Conservation (phyloP, 306 rosid species). For the Urtica urens region DNA sequence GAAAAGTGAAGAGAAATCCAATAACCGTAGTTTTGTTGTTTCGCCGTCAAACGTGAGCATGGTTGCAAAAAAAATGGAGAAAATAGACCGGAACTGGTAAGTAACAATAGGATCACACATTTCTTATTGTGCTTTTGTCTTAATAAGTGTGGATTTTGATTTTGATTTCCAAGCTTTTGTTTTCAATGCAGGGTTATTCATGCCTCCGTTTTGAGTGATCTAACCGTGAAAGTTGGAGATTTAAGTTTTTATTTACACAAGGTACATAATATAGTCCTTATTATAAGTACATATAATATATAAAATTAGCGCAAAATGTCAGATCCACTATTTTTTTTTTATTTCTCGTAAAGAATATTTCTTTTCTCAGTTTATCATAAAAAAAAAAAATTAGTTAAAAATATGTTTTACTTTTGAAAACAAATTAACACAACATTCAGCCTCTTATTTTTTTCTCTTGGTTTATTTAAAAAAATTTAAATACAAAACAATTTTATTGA, state of each 20-base stretch:
- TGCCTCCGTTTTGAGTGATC: constrained; percentile 31
- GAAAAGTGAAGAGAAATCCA: constrained; percentile 22
- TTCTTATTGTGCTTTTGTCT: neutral
- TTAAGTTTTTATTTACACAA: constrained; percentile 70
- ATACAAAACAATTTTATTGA: too few species aligned
- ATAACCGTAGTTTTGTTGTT: constrained; percentile 31
- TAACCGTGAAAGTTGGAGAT: constrained; percentile 55
- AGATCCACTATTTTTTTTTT: too few species aligned
- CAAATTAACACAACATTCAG: too few species aligned
- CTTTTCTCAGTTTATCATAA: too few species aligned
- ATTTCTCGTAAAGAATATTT: too few species aligned
- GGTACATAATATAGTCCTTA: too few species aligned
- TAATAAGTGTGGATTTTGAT: neutral
- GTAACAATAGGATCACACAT: neutral
- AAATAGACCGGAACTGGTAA: constrained; percentile 51
- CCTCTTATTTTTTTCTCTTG: too few species aligned
- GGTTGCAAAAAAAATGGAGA: constrained; percentile 43
- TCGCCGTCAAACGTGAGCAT: constrained; percentile 27
- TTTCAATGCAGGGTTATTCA: constrained; percentile 46
- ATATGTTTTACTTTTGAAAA: too few species aligned
- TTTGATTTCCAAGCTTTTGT: neutral
- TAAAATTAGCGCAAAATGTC: too few species aligned
- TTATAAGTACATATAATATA: too few species aligned
- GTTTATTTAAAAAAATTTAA: too few species aligned
- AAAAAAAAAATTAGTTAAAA: too few species aligned